phyloP scores from a whole-genome alignment of 2,329 filamentous ascomycete species.

The Pseudopithomyces maydicus region DNA sequence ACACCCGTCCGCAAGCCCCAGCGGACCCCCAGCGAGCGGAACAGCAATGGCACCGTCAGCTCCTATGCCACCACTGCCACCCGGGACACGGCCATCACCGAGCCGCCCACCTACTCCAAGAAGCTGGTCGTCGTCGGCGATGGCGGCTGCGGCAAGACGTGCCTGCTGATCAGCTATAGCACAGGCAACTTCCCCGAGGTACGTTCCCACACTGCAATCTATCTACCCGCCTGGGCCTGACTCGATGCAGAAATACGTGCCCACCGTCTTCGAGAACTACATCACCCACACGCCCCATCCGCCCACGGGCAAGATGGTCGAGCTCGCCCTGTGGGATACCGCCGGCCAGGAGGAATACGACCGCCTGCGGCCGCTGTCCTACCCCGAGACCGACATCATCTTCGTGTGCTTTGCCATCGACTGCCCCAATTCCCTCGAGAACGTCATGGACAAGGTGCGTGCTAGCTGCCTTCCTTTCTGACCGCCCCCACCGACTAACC shows the following conservation, averaged over 20 bases:
- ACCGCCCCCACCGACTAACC: conserved; percentile 29
- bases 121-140: conserved; percentile 99
- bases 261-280: conserved; percentile 99
- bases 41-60: conserved; percentile 89
- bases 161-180: conserved; percentile 96
- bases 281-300: conserved; percentile 95
- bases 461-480: neutral
- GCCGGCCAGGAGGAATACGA: conserved; percentile 99
- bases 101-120: conserved; percentile 93
- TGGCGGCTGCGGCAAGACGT: conserved; percentile 98
- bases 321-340: conserved; percentile 97
- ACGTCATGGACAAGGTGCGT: conserved; percentile 95
- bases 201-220: conserved; percentile 19
- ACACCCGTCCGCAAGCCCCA: conserved; percentile 48
- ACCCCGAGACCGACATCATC: conserved; percentile 95
- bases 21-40: conserved; percentile 64
- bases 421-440: conserved; percentile 96
- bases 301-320: conserved; percentile 88
- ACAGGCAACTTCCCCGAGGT: conserved; percentile 99
- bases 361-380: conserved; percentile 90
- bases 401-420: conserved; percentile 99
- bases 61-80: conserved; percentile 79
- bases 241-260: conserved; percentile 88
- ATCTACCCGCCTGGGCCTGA: neutral
- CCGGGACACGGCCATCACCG: conserved; percentile 84